phyloP scores from a whole-genome alignment of 495 filamentous ascomycete species.

The Lentithecium fluviatile region DNA sequence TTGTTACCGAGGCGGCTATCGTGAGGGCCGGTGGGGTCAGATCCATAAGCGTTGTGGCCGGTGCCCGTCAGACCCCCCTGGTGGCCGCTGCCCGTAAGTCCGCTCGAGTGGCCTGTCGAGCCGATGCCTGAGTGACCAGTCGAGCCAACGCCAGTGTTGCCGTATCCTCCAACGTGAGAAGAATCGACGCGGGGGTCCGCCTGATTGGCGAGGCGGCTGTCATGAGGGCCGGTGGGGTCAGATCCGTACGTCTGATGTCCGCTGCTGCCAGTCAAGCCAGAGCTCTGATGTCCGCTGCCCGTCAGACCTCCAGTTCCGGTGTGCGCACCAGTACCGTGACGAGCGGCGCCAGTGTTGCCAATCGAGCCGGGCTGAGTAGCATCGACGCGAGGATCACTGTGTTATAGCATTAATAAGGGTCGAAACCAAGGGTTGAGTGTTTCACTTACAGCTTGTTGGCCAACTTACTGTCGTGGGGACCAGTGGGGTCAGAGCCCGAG shows the following conservation, averaged over 20 bases:
- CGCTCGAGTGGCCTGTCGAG: background rate
- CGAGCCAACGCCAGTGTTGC: background rate
- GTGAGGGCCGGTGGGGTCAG: slow-evolving; percentile 43
- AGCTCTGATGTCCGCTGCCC: no score
- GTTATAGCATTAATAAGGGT: slow-evolving; percentile 25
- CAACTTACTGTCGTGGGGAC: slow-evolving; percentile 1
- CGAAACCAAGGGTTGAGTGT: slow-evolving; percentile 35
- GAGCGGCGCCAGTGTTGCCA: slow-evolving; percentile 2
- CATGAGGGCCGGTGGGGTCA: background rate
- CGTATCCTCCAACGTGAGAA: slow-evolving; percentile 2
- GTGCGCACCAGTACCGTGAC: background rate
- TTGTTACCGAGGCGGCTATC: slow-evolving; percentile 47
- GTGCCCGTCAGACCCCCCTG: background rate
- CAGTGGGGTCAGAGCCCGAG: slow-evolving; percentile 5
- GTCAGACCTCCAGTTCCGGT: no score
- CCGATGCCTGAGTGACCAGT: background rate
- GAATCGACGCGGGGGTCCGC: slow-evolving; percentile 10
- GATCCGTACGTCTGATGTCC: background rate
- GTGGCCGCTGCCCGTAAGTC: slow-evolving; percentile 11
- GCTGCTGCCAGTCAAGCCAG: background rate
- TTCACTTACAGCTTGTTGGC: slow-evolving; percentile 12
- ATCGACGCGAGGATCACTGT: slow-evolving; percentile 53
- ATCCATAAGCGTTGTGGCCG: background rate
- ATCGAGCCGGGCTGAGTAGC: slow-evolving; percentile 23
- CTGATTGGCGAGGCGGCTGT: background rate